A percentile compares a stretch with the other conserved stretches of the same genome.
phyloP scores from a whole-genome alignment of 2,329 filamentous ascomycete species.

The Neospermospora avenae region DNA sequence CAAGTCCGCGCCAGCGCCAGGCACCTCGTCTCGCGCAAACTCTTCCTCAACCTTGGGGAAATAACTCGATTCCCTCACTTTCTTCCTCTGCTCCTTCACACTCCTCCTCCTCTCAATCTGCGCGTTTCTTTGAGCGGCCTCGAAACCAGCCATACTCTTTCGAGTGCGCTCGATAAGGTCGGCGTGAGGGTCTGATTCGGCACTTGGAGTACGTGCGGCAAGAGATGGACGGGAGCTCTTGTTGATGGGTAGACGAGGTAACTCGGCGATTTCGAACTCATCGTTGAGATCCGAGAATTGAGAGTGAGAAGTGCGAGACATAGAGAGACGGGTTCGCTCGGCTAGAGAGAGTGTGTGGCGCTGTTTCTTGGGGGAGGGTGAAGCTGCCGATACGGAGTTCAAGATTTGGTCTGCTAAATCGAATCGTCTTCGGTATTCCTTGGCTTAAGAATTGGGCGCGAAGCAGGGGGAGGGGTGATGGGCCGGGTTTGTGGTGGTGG shows the following conservation, averaged over 20 bases:
- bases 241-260: slow-evolving; percentile 26
- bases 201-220: neutral
- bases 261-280: slow-evolving; percentile 31
- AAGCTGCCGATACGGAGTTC: slow-evolving; percentile 50
- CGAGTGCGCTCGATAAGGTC: slow-evolving; percentile 54
- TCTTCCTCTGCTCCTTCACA: slow-evolving; percentile 41
- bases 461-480: neutral
- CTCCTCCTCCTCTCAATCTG: slow-evolving; percentile 55
- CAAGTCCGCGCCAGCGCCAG: slow-evolving; percentile 40
- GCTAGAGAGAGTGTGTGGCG: slow-evolving; percentile 62
- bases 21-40: slow-evolving; percentile 26
- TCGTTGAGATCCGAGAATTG: slow-evolving; percentile 33
- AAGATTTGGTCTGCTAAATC: slow-evolving; percentile 55
- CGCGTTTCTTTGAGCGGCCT: slow-evolving; percentile 57
- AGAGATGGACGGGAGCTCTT: slow-evolving; percentile 22
- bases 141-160: slow-evolving; percentile 60
- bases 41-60: slow-evolving; percentile 50
- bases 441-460: neutral
- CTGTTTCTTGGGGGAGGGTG: slow-evolving; percentile 55
- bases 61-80: slow-evolving; percentile 43
- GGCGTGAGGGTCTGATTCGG: slow-evolving; percentile 24
- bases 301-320: slow-evolving; percentile 57
- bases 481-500: slow-evolving; percentile 6
- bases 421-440: slow-evolving; percentile 34
- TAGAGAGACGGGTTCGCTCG: slow-evolving; percentile 78